Evolutionary conservation across 352 stramenopile species (phyloP).

Genomic region (Phytophthora cajani): DNA sequence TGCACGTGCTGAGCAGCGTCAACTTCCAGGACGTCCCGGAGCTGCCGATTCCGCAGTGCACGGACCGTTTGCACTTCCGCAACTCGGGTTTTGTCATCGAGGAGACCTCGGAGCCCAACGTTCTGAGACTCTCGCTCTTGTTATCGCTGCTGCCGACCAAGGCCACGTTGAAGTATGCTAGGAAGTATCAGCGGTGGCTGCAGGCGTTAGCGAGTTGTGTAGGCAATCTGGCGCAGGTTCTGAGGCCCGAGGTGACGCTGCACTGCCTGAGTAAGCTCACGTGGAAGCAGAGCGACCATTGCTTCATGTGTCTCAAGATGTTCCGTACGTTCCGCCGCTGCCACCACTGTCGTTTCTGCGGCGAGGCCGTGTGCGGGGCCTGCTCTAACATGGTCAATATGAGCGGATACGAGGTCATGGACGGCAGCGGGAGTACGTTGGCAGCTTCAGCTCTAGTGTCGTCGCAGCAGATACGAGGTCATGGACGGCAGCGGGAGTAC

Average conservation of each 20-base stretch:
- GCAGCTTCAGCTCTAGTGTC: conserved; percentile 20
- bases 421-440: conserved; percentile 32
- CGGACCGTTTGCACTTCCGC: conserved; percentile 43
- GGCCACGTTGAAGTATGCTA: conserved; percentile 38
- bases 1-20: conserved; percentile 46
- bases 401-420: conserved; percentile 44
- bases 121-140: conserved; percentile 44
- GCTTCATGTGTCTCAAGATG: conserved; percentile 70
- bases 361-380: conserved; percentile 67
- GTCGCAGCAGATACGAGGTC: conserved; percentile 40
- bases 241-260: conserved; percentile 35
- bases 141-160: conserved; percentile 57
- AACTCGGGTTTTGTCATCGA: conserved; percentile 73
- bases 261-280: conserved; percentile 44
- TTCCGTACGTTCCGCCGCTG: conserved; percentile 76
- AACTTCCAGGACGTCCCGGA: conserved; percentile 51
- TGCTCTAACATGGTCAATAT: conserved; percentile 70
- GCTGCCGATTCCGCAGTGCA: conserved; percentile 39
- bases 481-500: conserved; percentile 34
- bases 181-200: conserved; percentile 47
- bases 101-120: conserved; percentile 43
- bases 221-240: conserved; percentile 35
- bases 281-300: conserved; percentile 77
- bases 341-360: conserved; percentile 80
- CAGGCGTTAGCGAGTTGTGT: conserved; percentile 43